Percentiles rank a stretch among this genome's conserved stretches.
These are phyloP conservation scores for Trypanosoma conorhini DNA, from an alignment of 208 protist genomes.

Conservation along the genomic window DNA sequence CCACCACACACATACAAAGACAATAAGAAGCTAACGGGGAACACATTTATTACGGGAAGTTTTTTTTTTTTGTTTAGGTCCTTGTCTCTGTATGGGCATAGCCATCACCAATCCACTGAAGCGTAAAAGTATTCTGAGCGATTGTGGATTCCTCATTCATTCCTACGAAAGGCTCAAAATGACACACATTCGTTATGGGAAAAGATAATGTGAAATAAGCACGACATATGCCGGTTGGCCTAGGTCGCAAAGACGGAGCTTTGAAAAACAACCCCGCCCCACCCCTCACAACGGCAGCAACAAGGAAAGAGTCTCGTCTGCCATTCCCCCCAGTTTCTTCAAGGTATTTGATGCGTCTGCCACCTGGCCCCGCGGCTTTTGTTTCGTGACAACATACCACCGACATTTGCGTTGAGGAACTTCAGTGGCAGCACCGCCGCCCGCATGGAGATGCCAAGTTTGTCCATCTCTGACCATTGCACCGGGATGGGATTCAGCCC, in stretches of 20 bases:
- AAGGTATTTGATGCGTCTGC: conserved; percentile 59
- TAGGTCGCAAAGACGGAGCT: not conserved
- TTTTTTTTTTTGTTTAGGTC: not conserved
- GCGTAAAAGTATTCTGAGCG: not conserved
- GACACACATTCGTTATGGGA: not conserved
- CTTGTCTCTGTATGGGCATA: not conserved
- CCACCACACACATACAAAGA: not conserved
- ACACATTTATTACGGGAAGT: not conserved
- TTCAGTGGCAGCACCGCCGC: conserved; percentile 81
- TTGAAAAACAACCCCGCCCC: not conserved
- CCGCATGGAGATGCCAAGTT: conserved; percentile 91
- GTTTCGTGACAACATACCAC: conserved; percentile 59
- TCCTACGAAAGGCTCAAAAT: not conserved
- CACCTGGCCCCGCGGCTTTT: conserved; percentile 56
- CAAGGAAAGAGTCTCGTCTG: conserved; percentile 1
- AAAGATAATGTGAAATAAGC: not conserved
- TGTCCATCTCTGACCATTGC: conserved; percentile 94
- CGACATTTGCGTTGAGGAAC: conserved; percentile 67
- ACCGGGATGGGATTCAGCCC: conserved; percentile 91
- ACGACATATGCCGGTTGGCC: not conserved
- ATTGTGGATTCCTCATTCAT: not conserved
- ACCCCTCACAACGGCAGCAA: not conserved
- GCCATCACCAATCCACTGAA: not conserved
- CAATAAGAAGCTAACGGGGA: not conserved
- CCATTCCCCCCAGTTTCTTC: conserved; percentile 18